A percentile compares a stretch with the other conserved stretches of the same genome.
These are phyloP conservation scores for Penstemon davidsonii DNA, from an alignment of 257 asterid genomes.

Conservation along the genomic window DNA sequence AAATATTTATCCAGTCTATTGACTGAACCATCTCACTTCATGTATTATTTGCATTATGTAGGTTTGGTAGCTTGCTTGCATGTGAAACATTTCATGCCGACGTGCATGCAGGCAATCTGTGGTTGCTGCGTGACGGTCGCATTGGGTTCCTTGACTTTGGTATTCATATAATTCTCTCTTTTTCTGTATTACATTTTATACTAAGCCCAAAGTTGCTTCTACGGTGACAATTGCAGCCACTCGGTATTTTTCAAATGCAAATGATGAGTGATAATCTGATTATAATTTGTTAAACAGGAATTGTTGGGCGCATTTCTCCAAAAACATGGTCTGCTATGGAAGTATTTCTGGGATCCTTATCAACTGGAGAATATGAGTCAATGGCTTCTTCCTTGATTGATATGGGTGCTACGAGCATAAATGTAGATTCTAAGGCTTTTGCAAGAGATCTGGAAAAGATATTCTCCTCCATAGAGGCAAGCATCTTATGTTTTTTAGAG, in stretches of 20 bases:
- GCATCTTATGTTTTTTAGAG: slow-evolving; percentile 5
- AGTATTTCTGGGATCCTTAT: slow-evolving; percentile 69
- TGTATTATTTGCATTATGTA: slow-evolving; percentile 26
- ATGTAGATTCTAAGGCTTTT: slow-evolving; percentile 74
- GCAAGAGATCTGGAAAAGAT: slow-evolving; percentile 84
- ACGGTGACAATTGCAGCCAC: neutral
- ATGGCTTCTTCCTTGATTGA: slow-evolving; percentile 95
- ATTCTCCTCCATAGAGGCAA: slow-evolving; percentile 87
- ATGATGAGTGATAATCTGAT: slow-evolving; percentile 17
- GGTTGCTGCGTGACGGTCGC: slow-evolving; percentile 96
- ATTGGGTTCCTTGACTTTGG: slow-evolving; percentile 99
- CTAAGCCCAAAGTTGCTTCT: neutral
- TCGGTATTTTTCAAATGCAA: neutral
- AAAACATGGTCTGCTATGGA: slow-evolving; percentile 99
- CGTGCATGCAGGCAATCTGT: slow-evolving; percentile 95
- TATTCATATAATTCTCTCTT: slow-evolving; percentile 28
- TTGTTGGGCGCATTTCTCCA: slow-evolving; percentile 95
- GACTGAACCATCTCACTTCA: slow-evolving; percentile 14
- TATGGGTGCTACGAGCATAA: slow-evolving; percentile 89
- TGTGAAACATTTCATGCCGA: slow-evolving; percentile 96
- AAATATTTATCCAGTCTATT: slow-evolving; percentile 9
- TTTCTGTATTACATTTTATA: neutral
- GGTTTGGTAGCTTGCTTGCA: slow-evolving; percentile 98
- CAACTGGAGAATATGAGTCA: slow-evolving; percentile 73
- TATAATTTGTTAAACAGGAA: slow-evolving; percentile 55